phyloP scores from a whole-genome alignment of 805 yeast genomes.

The Spathaspora sp. region DNA sequence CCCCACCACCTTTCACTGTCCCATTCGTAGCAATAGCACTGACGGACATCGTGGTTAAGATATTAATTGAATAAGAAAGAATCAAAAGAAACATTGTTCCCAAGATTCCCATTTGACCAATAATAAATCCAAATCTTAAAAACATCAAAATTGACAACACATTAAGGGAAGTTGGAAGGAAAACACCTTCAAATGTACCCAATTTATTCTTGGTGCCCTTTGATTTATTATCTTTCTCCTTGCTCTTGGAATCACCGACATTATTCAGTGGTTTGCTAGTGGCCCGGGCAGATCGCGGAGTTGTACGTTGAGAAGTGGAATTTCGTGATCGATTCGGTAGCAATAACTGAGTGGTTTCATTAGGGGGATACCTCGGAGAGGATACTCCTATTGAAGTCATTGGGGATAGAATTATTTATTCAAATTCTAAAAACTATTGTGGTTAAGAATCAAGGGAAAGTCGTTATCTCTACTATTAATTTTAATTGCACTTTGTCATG shows the following conservation, averaged over 20 bases:
- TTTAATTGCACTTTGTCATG: too few species aligned
- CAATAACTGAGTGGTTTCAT: conserved; percentile 4
- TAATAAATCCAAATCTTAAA: conserved; percentile 87
- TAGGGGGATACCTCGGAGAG: conserved; percentile 3
- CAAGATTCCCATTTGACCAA: conserved; percentile 89
- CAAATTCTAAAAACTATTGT: not conserved
- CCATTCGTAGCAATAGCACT: conserved; percentile 98
- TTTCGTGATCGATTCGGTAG: conserved; percentile 1
- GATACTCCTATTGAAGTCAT: not conserved
- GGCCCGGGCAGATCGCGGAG: not conserved
- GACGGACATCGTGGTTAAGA: conserved; percentile 82
- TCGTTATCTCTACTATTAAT: too few species aligned
- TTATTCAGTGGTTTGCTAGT: not conserved
- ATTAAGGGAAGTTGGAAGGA: conserved; percentile 88
- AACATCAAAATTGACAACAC: conserved; percentile 94
- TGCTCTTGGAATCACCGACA: not conserved
- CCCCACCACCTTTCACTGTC: conserved; percentile 97
- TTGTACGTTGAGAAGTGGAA: not conserved
- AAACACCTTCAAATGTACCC: conserved; percentile 85
- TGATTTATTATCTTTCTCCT: not conserved
- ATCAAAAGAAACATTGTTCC: conserved; percentile 69
- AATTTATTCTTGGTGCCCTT: conserved; percentile 40
- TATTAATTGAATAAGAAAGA: conserved; percentile 74
- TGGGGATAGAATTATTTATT: not conserved
- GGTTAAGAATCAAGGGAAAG: not conserved